Evolutionary conservation across 495 filamentous ascomycete species (phyloP).

Genomic region (Penicillium pulvis): DNA sequence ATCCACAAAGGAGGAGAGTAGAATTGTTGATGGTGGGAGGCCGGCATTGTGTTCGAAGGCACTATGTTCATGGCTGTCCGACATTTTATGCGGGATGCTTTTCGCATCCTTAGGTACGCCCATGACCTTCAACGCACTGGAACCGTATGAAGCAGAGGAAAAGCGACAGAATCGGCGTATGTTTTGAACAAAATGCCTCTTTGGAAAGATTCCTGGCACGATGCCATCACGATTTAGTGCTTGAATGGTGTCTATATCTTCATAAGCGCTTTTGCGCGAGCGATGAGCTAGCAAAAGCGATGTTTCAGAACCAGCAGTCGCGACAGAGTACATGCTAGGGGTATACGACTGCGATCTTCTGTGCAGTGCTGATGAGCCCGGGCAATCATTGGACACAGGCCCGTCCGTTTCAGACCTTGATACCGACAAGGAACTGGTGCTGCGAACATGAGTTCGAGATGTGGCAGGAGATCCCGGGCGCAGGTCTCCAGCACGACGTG

Average conservation of each 20-base stretch:
- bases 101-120: conserved; percentile 58
- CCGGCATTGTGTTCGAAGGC: conserved; percentile 73
- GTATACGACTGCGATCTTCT: conserved; percentile 38
- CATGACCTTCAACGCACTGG: conserved; percentile 69
- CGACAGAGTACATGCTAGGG: conserved; percentile 72
- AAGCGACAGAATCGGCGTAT: conserved; percentile 76
- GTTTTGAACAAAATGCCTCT: conserved; percentile 67
- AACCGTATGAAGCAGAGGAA: conserved; percentile 75
- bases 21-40: conserved; percentile 66
- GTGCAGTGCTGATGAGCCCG: conserved; percentile 35
- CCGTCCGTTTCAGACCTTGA: conserved; percentile 51
- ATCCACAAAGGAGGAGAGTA: conserved; percentile 76
- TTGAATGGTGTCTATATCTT: conserved; percentile 56
- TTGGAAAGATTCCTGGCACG: conserved; percentile 66
- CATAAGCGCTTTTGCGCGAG: conserved; percentile 55
- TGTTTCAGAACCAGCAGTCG: conserved; percentile 62
- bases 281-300: conserved; percentile 63
- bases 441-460: conserved; percentile 48
- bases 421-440: conserved; percentile 50
- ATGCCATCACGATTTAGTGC: conserved; percentile 57
- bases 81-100: conserved; percentile 34
- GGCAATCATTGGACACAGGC: conserved; percentile 33
- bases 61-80: conserved; percentile 64
- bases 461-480: conserved; percentile 52
- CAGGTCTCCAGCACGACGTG: conserved; percentile 49